Base-by-base conservation (phyloP, 305 asterid species). In the Fraxinus angustifolia region DNA sequence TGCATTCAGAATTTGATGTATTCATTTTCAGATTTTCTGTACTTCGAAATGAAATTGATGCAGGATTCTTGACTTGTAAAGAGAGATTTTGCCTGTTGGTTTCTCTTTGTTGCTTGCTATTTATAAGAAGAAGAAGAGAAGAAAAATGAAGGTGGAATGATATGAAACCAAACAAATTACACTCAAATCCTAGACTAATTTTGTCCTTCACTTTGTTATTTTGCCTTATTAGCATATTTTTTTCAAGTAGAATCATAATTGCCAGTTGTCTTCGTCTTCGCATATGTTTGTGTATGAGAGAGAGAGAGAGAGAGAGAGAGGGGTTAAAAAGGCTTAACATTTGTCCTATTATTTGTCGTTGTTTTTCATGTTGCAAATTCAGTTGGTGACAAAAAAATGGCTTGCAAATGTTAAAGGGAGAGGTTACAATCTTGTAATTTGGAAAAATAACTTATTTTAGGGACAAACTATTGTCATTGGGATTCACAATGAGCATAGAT, bases 1-100 rank as follows among this genome's bases (percentile, higher is more conserved):
- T 91, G 80, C 91, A 90, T 60, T 91, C 93, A 75, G 93, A 90
- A 82, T 84, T 85, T 30, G 96, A 88, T 67, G 86, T 62, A 68
- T 91, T 88, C 93, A 91, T 92, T 21, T n/a, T 62, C 72, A 8
- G 72, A 62, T 19, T 62, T 2, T 8, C 16, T 21, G 11, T 36
- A 77, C 38, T 60, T 53, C 2, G 42, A 34, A 60, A 19, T 19
- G 14, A 60, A 60, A 7, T 40, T 40, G 48, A 40, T 48, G 77
- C 6, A 34, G 65, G 56, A 48, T 4, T 53, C 23, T 75, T 19
- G 34, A 77, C 26, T 70, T 75, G 35, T n/a, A 76, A 3, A 34
- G 73, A 56, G 71, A 30, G 62, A 45, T 62, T 62, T 62, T 8
- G 72, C 72, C 16, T 23, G 72, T 62, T 62, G 34, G 65, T 80